These are phyloP conservation scores for Polytolypa hystricis DNA, from an alignment of 2,329 filamentous ascomycete genomes.

Conservation along the genomic window DNA sequence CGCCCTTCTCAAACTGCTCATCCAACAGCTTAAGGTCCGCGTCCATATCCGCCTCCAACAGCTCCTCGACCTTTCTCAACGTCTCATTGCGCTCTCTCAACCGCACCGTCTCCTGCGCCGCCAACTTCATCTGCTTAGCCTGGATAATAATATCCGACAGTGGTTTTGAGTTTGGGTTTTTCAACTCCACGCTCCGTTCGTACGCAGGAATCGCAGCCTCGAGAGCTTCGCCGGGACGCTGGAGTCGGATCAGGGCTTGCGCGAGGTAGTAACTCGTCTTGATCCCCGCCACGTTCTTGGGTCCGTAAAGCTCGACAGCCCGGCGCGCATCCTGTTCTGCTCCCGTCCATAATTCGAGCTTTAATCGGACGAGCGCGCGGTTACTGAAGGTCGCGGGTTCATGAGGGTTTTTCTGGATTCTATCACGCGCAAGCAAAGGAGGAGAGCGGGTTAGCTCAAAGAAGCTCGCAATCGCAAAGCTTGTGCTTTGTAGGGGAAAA, in stretches of 20 bases:
- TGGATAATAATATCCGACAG: slow-evolving; percentile 64
- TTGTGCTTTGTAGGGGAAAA: not conserved
- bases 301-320: slow-evolving; percentile 55
- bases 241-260: slow-evolving; percentile 67
- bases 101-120: slow-evolving; percentile 50
- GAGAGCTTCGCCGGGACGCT: slow-evolving; percentile 62
- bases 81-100: slow-evolving; percentile 36
- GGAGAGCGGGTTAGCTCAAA: not conserved
- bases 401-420: slow-evolving; percentile 64
- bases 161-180: slow-evolving; percentile 56
- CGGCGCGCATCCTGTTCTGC: slow-evolving; percentile 67
- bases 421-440: slow-evolving; percentile 30
- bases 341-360: slow-evolving; percentile 59
- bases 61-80: slow-evolving; percentile 28
- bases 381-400: slow-evolving; percentile 82
- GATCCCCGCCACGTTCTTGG: slow-evolving; percentile 47
- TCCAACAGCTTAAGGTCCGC: slow-evolving; percentile 27
- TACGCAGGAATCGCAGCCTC: slow-evolving; percentile 62
- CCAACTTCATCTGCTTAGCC: slow-evolving; percentile 82
- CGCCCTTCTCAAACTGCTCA: slow-evolving; percentile 23
- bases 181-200: slow-evolving; percentile 50
- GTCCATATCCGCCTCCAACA: slow-evolving; percentile 29
- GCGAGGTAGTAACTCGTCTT: slow-evolving; percentile 79
- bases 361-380: slow-evolving; percentile 70
- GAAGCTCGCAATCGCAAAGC: not conserved